Conservation (phyloP, 768 basidiomycete genomes). For the Suillus variegatus region DNA sequence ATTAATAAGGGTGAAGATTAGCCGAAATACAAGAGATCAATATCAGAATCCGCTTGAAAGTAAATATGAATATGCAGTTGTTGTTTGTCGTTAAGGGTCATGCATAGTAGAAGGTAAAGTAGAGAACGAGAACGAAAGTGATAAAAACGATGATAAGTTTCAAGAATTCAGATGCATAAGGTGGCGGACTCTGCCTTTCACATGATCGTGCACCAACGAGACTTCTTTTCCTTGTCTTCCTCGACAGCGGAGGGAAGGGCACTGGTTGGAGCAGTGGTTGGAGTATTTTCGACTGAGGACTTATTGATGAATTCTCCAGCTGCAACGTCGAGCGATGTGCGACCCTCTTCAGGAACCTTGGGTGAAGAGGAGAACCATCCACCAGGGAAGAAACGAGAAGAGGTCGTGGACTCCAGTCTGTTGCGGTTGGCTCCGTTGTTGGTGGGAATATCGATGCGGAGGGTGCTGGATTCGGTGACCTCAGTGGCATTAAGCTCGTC, state of each 20-base stretch:
- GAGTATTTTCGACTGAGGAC: conserved; percentile 5
- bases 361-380: conserved; percentile 45
- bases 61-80: conserved; percentile 12
- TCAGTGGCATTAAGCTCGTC: conserved; percentile 11
- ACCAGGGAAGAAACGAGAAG: conserved; percentile 60
- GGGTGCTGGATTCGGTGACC: neutral
- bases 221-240: conserved; percentile 16
- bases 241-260: conserved; percentile 14
- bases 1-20: conserved; percentile 2
- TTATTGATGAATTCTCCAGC: conserved; percentile 44
- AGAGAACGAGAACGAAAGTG: conserved; percentile 3
- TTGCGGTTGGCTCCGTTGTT: conserved; percentile 26
- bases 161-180: conserved; percentile 17
- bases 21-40: conserved; percentile 3
- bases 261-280: conserved; percentile 9
- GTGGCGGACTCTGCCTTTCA: conserved; percentile 2
- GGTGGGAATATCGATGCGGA: conserved; percentile 18
- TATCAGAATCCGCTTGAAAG: conserved; percentile 6
- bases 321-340: conserved; percentile 52
- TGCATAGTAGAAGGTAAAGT: neutral
- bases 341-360: conserved; percentile 41
- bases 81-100: conserved; percentile 1
- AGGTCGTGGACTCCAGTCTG: conserved; percentile 53
- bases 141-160: conserved; percentile 6
- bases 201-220: conserved; percentile 22